Base-by-base conservation (phyloP, 371 early-diverging fungal species). In the Rhizomucor miehei region DNA sequence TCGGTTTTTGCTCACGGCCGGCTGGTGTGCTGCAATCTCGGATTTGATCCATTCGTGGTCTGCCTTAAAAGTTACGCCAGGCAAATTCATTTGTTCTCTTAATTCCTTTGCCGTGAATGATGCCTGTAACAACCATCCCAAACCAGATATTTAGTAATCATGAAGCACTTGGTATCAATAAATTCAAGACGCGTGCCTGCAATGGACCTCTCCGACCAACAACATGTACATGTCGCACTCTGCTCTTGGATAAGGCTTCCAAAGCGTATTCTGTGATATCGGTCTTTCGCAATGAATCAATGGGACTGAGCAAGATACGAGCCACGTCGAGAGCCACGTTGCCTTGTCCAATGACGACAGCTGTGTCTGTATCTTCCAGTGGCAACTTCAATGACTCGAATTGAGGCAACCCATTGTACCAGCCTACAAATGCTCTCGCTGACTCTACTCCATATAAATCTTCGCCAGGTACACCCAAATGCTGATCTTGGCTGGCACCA, bases 241-340 rank as follows among this genome's bases (percentile, higher is more conserved):
- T 66, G 63, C 91, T 92, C 51, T 78, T 73, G 13, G 80, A 65
- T 49, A 98, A 64, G 6, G 70, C 75, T 23, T 84, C 86, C 40
- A 95, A 54, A 1, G 93, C 94, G 56, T 81, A 77, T 25, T 82
- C 84, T 0, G 94, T 84, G 36, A 96, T 89, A 69, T 98, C 98
- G 0, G 97, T 97, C 60, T 81, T 83, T 8, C 81, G 80, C 51
- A 97, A 71, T n/a, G 51, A 71, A 45, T 91, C 88, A 21, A 89
- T 58, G 0, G 90, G 88, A 3, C 81, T 80, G 52, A 99, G 71
- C 25, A 98, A 71, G 21, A 97, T 84, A 53, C 99, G 78, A 0
- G 98, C 97, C 19, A 91, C 84, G 72, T 98, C 99, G 51, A 98
- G 63, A 0, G 98, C 94, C 0, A 98, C 98, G 63, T 98, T 98